These are phyloP conservation scores for Piloderma croceum DNA, from an alignment of 768 basidiomycete species.

Conservation along the genomic window DNA sequence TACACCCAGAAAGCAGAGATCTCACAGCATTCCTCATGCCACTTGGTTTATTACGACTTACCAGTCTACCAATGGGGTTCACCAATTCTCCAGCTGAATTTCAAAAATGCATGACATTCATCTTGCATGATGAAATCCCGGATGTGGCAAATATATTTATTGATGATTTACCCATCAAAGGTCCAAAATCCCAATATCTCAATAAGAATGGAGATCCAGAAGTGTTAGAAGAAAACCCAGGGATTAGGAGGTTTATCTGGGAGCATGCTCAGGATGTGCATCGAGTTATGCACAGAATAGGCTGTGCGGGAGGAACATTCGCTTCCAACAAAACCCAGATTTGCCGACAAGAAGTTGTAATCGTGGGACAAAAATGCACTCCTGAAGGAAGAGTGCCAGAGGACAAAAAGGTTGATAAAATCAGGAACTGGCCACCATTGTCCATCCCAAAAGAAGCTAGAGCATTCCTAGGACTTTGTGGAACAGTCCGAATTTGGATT, in stretches of 20 bases:
- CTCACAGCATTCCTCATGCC: constrained; percentile 28
- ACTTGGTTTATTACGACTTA: constrained; percentile 28
- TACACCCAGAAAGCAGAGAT: constrained; percentile 20
- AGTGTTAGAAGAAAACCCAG: constrained; percentile 13
- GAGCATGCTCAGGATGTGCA: constrained; percentile 26
- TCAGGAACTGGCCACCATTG: too few species aligned
- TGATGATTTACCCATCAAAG: constrained; percentile 28
- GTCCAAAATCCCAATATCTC: constrained; percentile 5
- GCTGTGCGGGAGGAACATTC: too few species aligned
- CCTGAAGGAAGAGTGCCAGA: constrained; percentile 24
- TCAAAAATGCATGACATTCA: too few species aligned
- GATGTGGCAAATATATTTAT: constrained; percentile 22
- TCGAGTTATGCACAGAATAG: constrained; percentile 31
- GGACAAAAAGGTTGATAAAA: constrained; percentile 18
- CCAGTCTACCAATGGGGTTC: too few species aligned
- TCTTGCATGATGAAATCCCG: too few species aligned
- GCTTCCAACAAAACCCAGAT: constrained; percentile 29
- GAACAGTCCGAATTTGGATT: too few species aligned
- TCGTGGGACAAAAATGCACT: constrained; percentile 24
- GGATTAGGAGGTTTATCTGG: constrained; percentile 28
- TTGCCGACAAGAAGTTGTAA: constrained; percentile 7
- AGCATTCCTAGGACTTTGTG: too few species aligned
- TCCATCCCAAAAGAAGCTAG: too few species aligned
- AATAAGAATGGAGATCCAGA: too few species aligned
- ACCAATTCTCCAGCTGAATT: too few species aligned